phyloP scores from a whole-genome alignment of 345 rosid genomes.

The Dimocarpus longan region DNA sequence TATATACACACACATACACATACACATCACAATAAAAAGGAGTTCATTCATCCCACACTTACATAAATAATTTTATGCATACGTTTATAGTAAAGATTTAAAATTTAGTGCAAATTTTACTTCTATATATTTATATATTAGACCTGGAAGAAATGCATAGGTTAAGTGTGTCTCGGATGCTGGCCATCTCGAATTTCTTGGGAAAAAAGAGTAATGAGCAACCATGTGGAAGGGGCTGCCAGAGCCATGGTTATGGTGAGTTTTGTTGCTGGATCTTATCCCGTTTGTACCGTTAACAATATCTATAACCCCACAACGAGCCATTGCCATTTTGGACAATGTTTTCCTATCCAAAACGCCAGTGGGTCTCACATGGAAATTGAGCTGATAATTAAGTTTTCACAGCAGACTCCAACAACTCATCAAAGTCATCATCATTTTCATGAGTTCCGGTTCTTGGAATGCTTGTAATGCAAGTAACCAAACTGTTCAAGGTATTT shows the following conservation, averaged over 20 bases:
- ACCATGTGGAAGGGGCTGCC: conserved; percentile 19
- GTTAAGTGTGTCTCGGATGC: conserved; percentile 27
- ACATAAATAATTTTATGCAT: too few relatives aligned
- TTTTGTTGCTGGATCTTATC: conserved; percentile 13
- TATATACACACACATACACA: too few relatives aligned
- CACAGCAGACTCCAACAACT: conserved; percentile 20
- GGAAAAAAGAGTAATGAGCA: conserved; percentile 16
- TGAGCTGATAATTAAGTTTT: conserved; percentile 17
- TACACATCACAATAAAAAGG: too few relatives aligned
- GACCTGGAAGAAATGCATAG: conserved; percentile 23
- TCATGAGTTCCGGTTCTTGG: not conserved
- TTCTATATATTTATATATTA: too few relatives aligned
- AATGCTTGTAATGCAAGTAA: conserved; percentile 2
- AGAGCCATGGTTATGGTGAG: not conserved
- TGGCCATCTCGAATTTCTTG: conserved; percentile 34
- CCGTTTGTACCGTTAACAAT: conserved; percentile 32
- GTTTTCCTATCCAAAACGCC: conserved; percentile 35
- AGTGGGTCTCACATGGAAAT: conserved; percentile 21
- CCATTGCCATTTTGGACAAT: conserved; percentile 11
- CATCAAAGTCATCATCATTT: conserved; percentile 35
- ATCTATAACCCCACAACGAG: conserved; percentile 31
- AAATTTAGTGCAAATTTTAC: too few relatives aligned
- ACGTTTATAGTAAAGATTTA: too few relatives aligned
- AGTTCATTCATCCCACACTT: too few relatives aligned
- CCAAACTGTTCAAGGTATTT: conserved; percentile 16